A percentile compares a stretch with the other conserved stretches of the same genome.
Evolutionary conservation across 169 alveolate species (phyloP).

Genomic region (Plasmodium ovale): DNA sequence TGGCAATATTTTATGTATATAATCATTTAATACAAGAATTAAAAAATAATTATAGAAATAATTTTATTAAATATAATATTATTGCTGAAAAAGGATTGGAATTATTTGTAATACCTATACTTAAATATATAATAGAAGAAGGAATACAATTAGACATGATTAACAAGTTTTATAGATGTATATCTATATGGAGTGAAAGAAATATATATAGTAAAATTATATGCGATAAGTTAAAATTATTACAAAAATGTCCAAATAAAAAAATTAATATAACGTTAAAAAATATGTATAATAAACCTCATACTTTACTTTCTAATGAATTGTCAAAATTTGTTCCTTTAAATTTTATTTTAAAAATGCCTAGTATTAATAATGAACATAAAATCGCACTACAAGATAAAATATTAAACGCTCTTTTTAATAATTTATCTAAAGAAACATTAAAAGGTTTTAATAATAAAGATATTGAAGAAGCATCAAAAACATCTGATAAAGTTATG

Average conservation of each 20-base stretch:
- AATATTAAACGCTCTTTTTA: constrained; percentile 40
- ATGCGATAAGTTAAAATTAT: constrained; percentile 64
- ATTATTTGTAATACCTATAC: constrained; percentile 59
- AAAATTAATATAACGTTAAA: constrained; percentile 29
- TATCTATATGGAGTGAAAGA: constrained; percentile 72
- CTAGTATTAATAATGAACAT: constrained; percentile 70
- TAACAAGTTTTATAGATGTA: constrained; percentile 65
- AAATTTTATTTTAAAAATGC: constrained; percentile 74
- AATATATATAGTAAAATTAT: constrained; percentile 60
- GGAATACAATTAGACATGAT: constrained; percentile 32
- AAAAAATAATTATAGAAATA: constrained; percentile 50
- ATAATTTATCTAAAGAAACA: constrained; percentile 40
- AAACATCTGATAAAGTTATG: constrained; percentile 66
- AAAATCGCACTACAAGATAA: constrained; percentile 60
- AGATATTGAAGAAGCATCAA: constrained; percentile 62
- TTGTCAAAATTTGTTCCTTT: constrained; percentile 57
- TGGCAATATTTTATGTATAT: constrained; percentile 74
- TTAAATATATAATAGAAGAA: constrained; percentile 33
- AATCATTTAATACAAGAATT: constrained; percentile 76
- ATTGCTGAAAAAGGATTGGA: constrained; percentile 67
- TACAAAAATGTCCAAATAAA: constrained; percentile 67
- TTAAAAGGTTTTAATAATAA: constrained; percentile 16
- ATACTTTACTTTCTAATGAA: constrained; percentile 72
- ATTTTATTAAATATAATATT: constrained; percentile 24
- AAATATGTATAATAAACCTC: constrained; percentile 42